Evolutionary conservation across 2,329 filamentous ascomycete species (phyloP), one percentile per base, ranked within the genome.

Genomic region (Xylariaceae sp.): DNA sequence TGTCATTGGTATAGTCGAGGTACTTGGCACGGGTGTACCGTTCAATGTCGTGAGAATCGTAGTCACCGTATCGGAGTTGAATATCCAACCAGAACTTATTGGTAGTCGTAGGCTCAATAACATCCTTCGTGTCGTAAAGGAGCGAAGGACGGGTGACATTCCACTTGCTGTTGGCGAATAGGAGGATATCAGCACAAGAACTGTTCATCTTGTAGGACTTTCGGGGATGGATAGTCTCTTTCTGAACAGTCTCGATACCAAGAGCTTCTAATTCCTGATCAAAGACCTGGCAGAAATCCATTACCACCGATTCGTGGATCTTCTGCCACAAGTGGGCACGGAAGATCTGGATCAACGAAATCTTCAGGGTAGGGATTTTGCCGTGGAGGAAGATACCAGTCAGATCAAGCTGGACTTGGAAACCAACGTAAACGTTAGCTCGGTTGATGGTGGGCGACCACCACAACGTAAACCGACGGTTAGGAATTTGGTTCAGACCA

Each of bases 161-260:
- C 95, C 95, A 99, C 75, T 97, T 99, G 78, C 97, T 94, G 65
- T 89, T 96, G 44, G 94, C 93, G 71, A 99, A 99, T 8, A 99
- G 83, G 57, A 97, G 82, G 64, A 99, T 97, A 74, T 99, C 94
- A 3, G 95, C 94, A 70, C 94, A 97, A 59, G 93, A 97, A 70
- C 92, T 97, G 81, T 99, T 99, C 94, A 99, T 99, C 85, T 99
- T 99, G 85, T 99, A 99, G 3, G 92, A 97, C 77, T 99, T 99
- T 84, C 94, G 85, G 55, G 94, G 94, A 79, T 99, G 94, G 61
- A 99, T 99, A 0, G 94, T 97, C 78, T 99, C 94, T 76, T 99
- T 99, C 73, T 99, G 94, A 3, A 97, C 94, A 1, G 92, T 95
- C 75, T 99, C 94, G 60, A 99, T 97, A 41, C 92, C 92, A 3